A percentile compares a stretch with the other conserved stretches of the same genome.
phyloP scores from a whole-genome alignment of 2,329 filamentous ascomycete species.

The Talaromyces islandicus region DNA sequence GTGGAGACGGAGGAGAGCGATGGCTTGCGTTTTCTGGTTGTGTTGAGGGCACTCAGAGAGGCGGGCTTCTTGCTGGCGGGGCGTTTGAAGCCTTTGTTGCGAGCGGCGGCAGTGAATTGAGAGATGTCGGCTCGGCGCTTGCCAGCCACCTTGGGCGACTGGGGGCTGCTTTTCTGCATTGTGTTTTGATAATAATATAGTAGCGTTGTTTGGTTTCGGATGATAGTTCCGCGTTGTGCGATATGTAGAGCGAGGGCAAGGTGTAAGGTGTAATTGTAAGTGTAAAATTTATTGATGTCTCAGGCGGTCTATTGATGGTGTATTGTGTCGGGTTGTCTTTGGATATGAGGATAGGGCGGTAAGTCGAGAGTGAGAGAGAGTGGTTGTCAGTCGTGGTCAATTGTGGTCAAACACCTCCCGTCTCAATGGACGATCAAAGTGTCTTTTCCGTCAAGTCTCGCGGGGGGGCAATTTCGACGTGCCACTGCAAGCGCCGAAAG shows the following conservation, averaged over 20 bases:
- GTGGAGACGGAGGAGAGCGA: slow-evolving; percentile 32
- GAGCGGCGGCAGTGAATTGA: slow-evolving; percentile 14
- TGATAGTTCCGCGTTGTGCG: background rate
- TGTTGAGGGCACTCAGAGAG: slow-evolving; percentile 15
- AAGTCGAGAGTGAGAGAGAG: background rate
- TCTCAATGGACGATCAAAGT: slow-evolving; percentile 29
- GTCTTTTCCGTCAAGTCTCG: slow-evolving; percentile 34
- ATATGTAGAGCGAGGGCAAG: background rate
- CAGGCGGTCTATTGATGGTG: background rate
- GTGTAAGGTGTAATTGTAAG: background rate
- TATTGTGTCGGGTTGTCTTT: too few species aligned
- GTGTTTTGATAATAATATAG: background rate
- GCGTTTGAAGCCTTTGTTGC: slow-evolving; percentile 17
- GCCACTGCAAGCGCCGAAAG: slow-evolving; percentile 39
- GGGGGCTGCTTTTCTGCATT: slow-evolving; percentile 19
- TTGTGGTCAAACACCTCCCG: slow-evolving; percentile 32
- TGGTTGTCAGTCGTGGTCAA: slow-evolving; percentile 10
- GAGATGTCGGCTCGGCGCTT: slow-evolving; percentile 20
- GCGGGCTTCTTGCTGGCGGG: slow-evolving; percentile 21
- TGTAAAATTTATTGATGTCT: background rate
- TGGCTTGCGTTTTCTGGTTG: slow-evolving; percentile 29
- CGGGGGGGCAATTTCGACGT: slow-evolving; percentile 58
- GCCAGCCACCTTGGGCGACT: slow-evolving; percentile 21
- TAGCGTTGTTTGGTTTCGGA: background rate
- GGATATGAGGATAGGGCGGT: too few species aligned